Base-by-base conservation (phyloP, 768 basidiomycete genomes). In the Guyanaporus albipodus region DNA sequence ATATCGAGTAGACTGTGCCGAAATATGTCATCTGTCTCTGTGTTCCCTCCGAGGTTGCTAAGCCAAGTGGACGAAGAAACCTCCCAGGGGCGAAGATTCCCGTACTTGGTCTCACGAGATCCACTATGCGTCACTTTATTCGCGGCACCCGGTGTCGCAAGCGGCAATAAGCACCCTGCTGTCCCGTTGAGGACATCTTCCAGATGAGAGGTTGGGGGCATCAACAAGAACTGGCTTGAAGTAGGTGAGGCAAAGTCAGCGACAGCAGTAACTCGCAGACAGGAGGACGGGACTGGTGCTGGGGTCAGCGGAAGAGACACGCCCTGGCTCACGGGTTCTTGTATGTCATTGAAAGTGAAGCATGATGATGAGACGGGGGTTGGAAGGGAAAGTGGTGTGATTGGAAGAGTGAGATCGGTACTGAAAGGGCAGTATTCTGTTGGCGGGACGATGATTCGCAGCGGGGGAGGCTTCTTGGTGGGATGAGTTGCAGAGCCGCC, bases 341-440 rank as follows among this genome's bases (percentile, higher is more conserved):
- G 55, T 18, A 18, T 42, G 11, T 57, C 53, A 22, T 44, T 52
- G 35, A 54, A 59, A 11, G 50, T 56, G 26, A 66, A 63, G 41
- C 64, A 64, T 1, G 61, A 66, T 9, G 58, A 64, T 0, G 58
- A 53, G 38, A 64, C 33, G 8, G 62, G 53, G 19, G 58, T 54
- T 23, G 56, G 51, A 48, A 67, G 58, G 38, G 56, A 53, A 32
- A 48, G 54, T 9, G 64, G 59, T 8, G 61, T 59, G 15, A 58
- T 54, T 34, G 65, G 65, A 49, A 63, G 54, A 5, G 55, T 61
- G n/a, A 67, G 50, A 36, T 67, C 56, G 15, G 61, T 63, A 31
- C 61, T 57, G 45, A 63, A 65, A n/a, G 63, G 63, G 48, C 61
- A 67, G 42, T 65, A 64, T 50, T 67, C 65, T 24, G 66, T 57